Conservation (phyloP, 495 filamentous ascomycete species). For the Amorphotheca resinae region DNA sequence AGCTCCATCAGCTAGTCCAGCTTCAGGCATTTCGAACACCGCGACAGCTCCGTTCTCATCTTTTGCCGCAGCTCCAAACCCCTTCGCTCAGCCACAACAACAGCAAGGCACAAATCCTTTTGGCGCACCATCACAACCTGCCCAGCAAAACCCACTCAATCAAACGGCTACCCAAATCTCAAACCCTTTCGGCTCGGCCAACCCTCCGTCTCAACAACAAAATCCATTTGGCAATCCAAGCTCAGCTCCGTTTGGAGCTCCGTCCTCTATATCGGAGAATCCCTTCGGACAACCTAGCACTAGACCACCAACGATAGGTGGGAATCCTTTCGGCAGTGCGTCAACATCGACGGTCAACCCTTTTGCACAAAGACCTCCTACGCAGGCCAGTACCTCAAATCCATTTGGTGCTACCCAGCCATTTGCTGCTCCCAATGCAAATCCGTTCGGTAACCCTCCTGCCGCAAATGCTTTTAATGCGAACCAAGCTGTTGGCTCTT, state of each 20-base stretch:
- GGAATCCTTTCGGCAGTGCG: conserved; percentile 4
- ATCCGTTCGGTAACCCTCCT: conserved; percentile 3
- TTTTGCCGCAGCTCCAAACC: background rate
- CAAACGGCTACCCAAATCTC: background rate
- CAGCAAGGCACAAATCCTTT: conserved; percentile 1
- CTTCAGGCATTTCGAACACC: background rate
- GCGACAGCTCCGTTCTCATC: conserved; percentile 2
- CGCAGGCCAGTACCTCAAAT: background rate
- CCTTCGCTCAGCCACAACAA: conserved; percentile 3
- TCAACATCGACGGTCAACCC: background rate
- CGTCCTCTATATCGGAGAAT: background rate
- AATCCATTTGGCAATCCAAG: conserved; percentile 9
- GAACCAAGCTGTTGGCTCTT: background rate
- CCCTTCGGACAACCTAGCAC: conserved; percentile 8
- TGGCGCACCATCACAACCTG: conserved; percentile 3
- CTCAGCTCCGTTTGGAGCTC: conserved; percentile 6
- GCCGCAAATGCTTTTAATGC: background rate
- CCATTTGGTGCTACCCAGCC: conserved; percentile 6
- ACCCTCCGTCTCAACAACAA: background rate
- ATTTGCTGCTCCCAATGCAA: background rate
- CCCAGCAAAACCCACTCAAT: conserved; percentile 1
- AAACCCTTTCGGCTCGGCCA: conserved; percentile 10
- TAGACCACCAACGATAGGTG: background rate
- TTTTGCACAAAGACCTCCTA: conserved; percentile 6
- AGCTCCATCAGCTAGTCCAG: background rate